phyloP scores from a whole-genome alignment of 495 filamentous ascomycete species.

The Sordaria brevicollis region DNA sequence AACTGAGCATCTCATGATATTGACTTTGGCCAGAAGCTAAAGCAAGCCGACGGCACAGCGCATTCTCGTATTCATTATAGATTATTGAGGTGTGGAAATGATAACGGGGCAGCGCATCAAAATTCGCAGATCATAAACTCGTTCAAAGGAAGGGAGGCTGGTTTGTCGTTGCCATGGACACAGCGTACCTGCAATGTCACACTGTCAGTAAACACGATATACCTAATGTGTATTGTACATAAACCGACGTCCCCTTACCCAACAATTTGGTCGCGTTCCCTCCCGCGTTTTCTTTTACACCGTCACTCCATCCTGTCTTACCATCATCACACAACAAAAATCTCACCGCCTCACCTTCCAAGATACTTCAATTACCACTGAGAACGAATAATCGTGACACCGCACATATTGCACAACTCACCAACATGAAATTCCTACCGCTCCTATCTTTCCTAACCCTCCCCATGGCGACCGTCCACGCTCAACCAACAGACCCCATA shows the following conservation, averaged over 20 bases:
- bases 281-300: no score
- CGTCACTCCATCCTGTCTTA: not conserved
- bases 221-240: not conserved
- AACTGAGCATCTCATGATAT: no score
- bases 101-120: no score
- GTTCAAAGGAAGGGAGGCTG: not conserved
- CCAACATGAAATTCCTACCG: no score
- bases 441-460: not conserved
- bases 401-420: no score
- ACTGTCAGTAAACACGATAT: not conserved
- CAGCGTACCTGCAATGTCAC: not conserved
- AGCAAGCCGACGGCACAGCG: no score
- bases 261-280: not conserved
- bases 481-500: not conserved
- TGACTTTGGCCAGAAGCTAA: no score
- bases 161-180: not conserved
- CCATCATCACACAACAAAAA: not conserved
- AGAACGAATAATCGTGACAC: no score
- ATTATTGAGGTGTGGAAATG: no score
- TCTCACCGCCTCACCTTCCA: not conserved
- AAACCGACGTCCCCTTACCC: not conserved
- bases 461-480: not conserved
- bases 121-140: no score
- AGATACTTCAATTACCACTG: not conserved
- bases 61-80: no score